A percentile compares a stretch with the other conserved stretches of the same genome.
Evolutionary conservation across 495 filamentous ascomycete species (phyloP).

Genomic region (Rusavskia elegans): DNA sequence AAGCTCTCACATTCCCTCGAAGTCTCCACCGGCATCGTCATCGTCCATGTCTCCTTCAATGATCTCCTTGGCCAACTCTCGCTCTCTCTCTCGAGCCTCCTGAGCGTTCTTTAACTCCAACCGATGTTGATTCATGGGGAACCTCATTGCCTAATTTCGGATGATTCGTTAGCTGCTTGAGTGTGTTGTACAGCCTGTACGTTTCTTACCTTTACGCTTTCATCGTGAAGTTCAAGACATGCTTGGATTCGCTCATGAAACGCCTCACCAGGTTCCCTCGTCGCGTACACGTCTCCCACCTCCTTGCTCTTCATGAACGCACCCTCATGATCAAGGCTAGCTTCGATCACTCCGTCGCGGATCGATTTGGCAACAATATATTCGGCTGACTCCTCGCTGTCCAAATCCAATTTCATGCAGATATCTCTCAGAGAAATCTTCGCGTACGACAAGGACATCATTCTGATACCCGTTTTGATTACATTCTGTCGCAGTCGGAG

Average conservation of each 20-base stretch:
- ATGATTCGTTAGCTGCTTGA: constrained; percentile 6
- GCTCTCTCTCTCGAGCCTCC: constrained; percentile 86
- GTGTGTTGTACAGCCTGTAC: neutral
- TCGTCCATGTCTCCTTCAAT: constrained; percentile 95
- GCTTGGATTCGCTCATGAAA: constrained; percentile 94
- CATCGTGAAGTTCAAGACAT: constrained; percentile 81
- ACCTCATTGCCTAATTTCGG: constrained; percentile 70
- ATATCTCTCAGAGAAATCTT: constrained; percentile 96
- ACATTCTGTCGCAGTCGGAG: constrained; percentile 92
- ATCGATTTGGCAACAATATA: constrained; percentile 99
- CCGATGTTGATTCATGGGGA: constrained; percentile 98
- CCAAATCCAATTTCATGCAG: constrained; percentile 82
- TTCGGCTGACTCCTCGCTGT: constrained; percentile 88
- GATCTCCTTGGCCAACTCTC: constrained; percentile 97
- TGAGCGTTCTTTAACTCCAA: constrained; percentile 94
- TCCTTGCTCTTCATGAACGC: constrained; percentile 99
- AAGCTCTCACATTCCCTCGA: constrained; percentile 72
- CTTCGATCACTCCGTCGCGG: constrained; percentile 94
- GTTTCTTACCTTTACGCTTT: constrained; percentile 77
- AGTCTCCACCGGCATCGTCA: constrained; percentile 91
- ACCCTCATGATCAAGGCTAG: constrained; percentile 79
- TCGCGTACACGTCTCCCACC: constrained; percentile 85
- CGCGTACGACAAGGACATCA: constrained; percentile 97
- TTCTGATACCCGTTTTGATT: constrained; percentile 97
- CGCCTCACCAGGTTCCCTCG: constrained; percentile 83